phyloP scores from a whole-genome alignment of 768 basidiomycete genomes.

The Trametes cinnabarina region DNA sequence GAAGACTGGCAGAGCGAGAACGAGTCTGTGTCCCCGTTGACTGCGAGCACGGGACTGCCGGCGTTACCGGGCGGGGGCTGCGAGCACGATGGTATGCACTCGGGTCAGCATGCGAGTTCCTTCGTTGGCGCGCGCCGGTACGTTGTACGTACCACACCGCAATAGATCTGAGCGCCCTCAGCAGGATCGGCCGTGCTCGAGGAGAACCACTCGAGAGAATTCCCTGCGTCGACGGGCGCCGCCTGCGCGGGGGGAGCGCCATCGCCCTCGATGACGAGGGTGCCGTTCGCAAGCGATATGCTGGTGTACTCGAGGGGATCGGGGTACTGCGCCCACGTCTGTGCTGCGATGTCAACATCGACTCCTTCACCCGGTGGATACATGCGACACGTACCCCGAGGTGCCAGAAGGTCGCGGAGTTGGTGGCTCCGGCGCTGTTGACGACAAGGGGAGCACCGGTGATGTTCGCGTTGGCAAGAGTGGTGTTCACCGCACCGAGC shows the following conservation, averaged over 20 bases:
- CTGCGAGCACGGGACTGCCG: conserved; percentile 22
- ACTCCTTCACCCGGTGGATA: not conserved
- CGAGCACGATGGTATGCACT: no score
- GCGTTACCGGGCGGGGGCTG: conserved; percentile 3
- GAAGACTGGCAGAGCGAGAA: conserved; percentile 18
- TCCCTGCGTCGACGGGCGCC: conserved; percentile 31
- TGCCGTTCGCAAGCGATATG: conserved; percentile 38
- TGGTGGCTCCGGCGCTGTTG: conserved; percentile 31
- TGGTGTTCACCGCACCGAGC: conserved; percentile 43
- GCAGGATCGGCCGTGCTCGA: conserved; percentile 28
- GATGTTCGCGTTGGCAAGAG: conserved; percentile 40
- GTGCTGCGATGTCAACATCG: not conserved
- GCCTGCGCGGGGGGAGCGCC: conserved; percentile 37
- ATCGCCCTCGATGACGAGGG: conserved; percentile 36
- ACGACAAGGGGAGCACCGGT: conserved; percentile 49
- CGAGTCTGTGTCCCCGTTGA: conserved; percentile 20
- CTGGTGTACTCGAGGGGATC: conserved; percentile 45
- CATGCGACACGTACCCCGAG: conserved; percentile 40
- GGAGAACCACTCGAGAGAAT: conserved; percentile 36
- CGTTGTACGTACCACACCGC: conserved; percentile 30
- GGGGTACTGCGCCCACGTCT: conserved; percentile 25
- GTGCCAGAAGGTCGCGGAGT: conserved; percentile 40
- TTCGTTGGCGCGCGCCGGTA: conserved; percentile 1
- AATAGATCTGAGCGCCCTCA: conserved; percentile 36
- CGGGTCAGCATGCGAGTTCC: conserved; percentile 18